These are phyloP conservation scores for Marchantia polymorpha DNA, from an alignment of 225 moss, liverwort and hornwort species.

Conservation along the genomic window DNA sequence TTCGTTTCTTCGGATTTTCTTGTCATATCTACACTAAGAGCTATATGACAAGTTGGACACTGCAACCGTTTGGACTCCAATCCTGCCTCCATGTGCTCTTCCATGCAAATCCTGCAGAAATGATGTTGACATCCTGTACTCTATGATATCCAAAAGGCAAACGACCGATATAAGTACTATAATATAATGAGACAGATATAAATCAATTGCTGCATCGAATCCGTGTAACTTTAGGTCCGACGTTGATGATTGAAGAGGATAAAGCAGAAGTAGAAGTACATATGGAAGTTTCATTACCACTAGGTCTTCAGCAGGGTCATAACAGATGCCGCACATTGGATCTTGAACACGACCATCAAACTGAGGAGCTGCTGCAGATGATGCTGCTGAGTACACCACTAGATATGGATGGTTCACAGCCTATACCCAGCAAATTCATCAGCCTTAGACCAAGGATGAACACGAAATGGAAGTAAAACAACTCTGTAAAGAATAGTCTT, in stretches of 20 bases:
- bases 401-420: slow-evolving; percentile 68
- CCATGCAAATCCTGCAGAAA: slow-evolving; percentile 52
- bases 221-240: too few relatives aligned
- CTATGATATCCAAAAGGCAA: slow-evolving; percentile 20
- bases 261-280: too few relatives aligned
- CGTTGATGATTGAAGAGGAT: too few relatives aligned
- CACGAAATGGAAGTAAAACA: too few relatives aligned
- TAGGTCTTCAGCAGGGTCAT: slow-evolving; percentile 53
- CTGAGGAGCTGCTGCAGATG: slow-evolving; percentile 28
- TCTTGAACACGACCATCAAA: slow-evolving; percentile 30
- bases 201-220: too few relatives aligned
- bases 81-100: slow-evolving; percentile 41
- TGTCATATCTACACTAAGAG: slow-evolving; percentile 36
- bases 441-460: too few relatives aligned
- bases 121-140: slow-evolving; percentile 47
- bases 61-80: slow-evolving; percentile 20
- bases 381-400: slow-evolving; percentile 56
- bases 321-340: slow-evolving; percentile 46
- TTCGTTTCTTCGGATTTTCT: neutral
- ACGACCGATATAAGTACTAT: neutral
- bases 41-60: slow-evolving; percentile 57
- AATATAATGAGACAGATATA: too few relatives aligned
- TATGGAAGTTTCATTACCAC: slow-evolving; percentile 36
- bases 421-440: slow-evolving; percentile 17
- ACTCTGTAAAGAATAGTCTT: too few relatives aligned